Conservation (phyloP, 257 asterid species). For the Henckelia pumila region DNA sequence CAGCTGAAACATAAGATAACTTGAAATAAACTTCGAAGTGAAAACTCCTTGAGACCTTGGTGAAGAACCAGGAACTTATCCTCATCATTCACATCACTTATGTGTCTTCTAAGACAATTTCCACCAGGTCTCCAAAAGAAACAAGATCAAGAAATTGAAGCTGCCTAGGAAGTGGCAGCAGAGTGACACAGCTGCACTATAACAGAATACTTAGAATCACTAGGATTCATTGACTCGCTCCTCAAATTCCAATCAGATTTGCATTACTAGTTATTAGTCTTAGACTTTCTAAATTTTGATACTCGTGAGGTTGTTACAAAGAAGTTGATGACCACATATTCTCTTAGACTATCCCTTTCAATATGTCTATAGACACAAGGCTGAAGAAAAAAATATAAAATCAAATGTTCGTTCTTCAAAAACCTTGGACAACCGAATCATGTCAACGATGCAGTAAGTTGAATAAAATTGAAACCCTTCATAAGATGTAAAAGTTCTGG, state of each 20-base stretch:
- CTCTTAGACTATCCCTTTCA: neutral
- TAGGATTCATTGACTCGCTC: neutral
- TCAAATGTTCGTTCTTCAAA: neutral
- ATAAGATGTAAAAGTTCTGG: constrained; percentile 9
- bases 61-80: neutral
- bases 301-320: neutral
- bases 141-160: neutral
- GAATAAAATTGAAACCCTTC: neutral
- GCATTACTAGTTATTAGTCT: neutral
- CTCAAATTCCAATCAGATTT: neutral
- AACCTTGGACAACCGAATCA: neutral
- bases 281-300: neutral
- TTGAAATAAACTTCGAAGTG: too few species aligned
- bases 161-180: neutral
- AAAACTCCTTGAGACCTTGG: constrained; percentile 11
- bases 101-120: neutral
- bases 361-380: neutral
- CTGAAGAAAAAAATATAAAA: neutral
- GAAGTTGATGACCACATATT: neutral
- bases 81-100: neutral
- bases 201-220: neutral
- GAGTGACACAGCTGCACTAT: neutral
- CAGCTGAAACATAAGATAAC: too few species aligned
- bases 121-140: neutral
- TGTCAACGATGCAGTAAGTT: neutral